A percentile compares a stretch with the other conserved stretches of the same genome.
These are phyloP conservation scores for Pachyrhizus erosus DNA, from an alignment of 306 rosid genomes.

Conservation along the genomic window DNA sequence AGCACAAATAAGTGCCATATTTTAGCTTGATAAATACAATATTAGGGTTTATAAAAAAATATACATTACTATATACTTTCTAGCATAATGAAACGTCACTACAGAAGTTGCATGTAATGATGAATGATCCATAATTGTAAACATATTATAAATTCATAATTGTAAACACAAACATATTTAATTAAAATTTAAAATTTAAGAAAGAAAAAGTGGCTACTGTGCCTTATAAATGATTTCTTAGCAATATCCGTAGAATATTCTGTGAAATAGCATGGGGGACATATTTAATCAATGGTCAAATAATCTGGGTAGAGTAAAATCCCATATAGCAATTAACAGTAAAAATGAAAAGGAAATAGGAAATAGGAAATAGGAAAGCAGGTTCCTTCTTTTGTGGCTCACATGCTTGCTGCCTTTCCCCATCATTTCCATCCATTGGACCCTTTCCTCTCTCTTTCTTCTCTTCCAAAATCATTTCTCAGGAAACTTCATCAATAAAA, in stretches of 20 bases:
- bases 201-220: neutral
- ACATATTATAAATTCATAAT: neutral
- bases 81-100: no score
- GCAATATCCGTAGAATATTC: neutral
- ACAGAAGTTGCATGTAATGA: neutral
- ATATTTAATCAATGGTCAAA: neutral
- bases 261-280: neutral
- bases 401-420: slow-evolving; percentile 54
- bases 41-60: no score
- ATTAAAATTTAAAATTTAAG: neutral
- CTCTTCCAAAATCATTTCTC: neutral
- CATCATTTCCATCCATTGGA: slow-evolving; percentile 37
- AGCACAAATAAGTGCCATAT: no score
- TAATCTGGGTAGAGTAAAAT: neutral
- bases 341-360: slow-evolving; percentile 27
- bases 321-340: neutral
- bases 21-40: no score
- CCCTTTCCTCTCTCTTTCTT: slow-evolving; percentile 27
- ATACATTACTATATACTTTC: no score
- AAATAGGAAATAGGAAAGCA: slow-evolving; percentile 46
- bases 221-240: neutral
- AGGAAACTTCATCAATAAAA: neutral
- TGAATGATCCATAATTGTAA: neutral
- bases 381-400: slow-evolving; percentile 58
- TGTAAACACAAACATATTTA: neutral